Evolutionary conservation across 805 yeast genomes (phyloP).

Genomic region (Hanseniaspora thailandica): DNA sequence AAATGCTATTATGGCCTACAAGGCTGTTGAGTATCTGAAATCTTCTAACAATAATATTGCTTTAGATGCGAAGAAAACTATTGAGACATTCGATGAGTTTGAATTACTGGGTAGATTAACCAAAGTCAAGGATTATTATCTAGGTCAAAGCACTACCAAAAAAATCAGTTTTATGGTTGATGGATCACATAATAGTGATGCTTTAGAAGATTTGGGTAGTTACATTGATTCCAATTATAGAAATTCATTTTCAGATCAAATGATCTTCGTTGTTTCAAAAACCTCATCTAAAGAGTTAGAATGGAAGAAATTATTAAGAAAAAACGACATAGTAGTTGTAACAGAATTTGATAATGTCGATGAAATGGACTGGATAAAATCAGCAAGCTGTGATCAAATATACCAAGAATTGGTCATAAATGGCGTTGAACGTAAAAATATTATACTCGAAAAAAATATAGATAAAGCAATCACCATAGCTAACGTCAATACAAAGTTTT

Average conservation of each 20-base stretch:
- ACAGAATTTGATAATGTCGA: conserved; percentile 61
- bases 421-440: conserved; percentile 4
- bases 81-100: conserved; percentile 43
- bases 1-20: conserved; percentile 58
- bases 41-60: conserved; percentile 26
- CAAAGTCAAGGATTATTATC: conserved; percentile 24
- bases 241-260: conserved; percentile 7
- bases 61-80: conserved; percentile 25
- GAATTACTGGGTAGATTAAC: conserved; percentile 88
- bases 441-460: conserved; percentile 8
- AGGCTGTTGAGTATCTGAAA: conserved; percentile 35
- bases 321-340: conserved; percentile 46
- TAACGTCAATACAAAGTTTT: conserved; percentile 17
- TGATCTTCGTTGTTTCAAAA: conserved; percentile 55
- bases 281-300: conserved; percentile 63
- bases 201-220: conserved; percentile 59
- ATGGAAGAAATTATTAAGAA: conserved; percentile 38
- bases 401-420: conserved; percentile 19
- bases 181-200: conserved; percentile 87
- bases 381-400: conserved; percentile 26
- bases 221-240: conserved; percentile 33
- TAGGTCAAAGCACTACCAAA: conserved; percentile 18
- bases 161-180: conserved; percentile 45
- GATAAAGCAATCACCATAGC: conserved; percentile 8
- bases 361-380: conserved; percentile 86